Evolutionary conservation across 805 yeast genomes (phyloP).

Genomic region (Lipomyces yamadae): DNA sequence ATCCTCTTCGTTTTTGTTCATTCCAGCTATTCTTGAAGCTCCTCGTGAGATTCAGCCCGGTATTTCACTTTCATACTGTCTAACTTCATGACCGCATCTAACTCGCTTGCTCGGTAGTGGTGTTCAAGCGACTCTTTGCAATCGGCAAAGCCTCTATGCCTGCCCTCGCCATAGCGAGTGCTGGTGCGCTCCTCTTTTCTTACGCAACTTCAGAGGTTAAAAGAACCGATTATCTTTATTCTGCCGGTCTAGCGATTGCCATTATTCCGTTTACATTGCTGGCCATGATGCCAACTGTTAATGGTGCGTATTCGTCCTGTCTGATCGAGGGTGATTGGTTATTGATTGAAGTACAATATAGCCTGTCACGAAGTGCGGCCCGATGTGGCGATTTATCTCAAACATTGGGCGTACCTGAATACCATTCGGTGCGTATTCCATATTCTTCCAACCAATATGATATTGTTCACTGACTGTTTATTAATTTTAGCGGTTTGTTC

Average conservation of each 20-base stretch:
- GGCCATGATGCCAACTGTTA: background rate
- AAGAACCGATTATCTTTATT: background rate
- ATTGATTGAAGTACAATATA: too few relatives aligned
- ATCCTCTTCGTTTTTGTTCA: background rate
- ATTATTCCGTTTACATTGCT: background rate
- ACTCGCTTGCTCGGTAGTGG: background rate
- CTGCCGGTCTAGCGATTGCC: background rate
- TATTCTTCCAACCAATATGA: background rate
- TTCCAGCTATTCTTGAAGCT: background rate
- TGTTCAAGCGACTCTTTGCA: background rate
- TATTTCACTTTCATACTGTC: background rate
- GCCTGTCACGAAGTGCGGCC: background rate
- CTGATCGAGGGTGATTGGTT: too few relatives aligned
- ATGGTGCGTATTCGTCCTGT: too few relatives aligned
- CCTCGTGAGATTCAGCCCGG: constrained; percentile 3
- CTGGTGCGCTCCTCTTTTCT: background rate
- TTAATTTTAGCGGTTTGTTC: background rate
- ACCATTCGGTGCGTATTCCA: background rate
- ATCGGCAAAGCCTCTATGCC: background rate
- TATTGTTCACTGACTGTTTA: background rate
- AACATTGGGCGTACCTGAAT: background rate
- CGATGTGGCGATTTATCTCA: background rate
- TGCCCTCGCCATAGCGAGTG: background rate
- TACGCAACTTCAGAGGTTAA: background rate
- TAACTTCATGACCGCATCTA: background rate